Percentiles rank a stretch among this genome's conserved stretches.
Conservation (phyloP, 129 eudicot species). For the Apium graveolens region DNA sequence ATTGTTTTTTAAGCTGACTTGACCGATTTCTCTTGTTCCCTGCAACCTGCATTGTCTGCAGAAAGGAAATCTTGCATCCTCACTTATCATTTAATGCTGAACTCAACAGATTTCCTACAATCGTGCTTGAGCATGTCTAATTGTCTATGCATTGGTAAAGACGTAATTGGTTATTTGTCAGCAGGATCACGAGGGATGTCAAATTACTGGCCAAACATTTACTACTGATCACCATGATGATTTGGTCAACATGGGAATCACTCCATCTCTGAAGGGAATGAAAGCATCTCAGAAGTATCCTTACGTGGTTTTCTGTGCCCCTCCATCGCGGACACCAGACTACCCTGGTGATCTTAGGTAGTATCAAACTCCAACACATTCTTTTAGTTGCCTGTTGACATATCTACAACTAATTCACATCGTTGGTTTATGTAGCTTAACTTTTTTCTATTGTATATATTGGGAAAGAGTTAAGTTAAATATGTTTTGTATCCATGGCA, state of each 20-base stretch:
- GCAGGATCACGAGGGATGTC: constrained; percentile 83
- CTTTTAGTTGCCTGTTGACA: background rate
- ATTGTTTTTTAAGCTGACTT: background rate
- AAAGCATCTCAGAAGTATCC: constrained; percentile 53
- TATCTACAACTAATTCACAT: background rate
- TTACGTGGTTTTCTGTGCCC: constrained; percentile 87
- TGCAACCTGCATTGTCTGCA: background rate
- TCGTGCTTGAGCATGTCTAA: background rate
- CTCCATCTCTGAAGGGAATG: constrained; percentile 60
- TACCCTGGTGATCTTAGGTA: constrained; percentile 84
- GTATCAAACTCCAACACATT: background rate
- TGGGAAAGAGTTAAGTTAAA: background rate
- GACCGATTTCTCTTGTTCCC: background rate
- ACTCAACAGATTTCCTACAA: background rate
- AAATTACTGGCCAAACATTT: constrained; percentile 73
- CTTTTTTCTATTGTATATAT: background rate
- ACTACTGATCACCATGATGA: constrained; percentile 85
- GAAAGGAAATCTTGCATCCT: background rate
- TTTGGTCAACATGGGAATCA: constrained; percentile 67
- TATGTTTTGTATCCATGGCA: background rate
- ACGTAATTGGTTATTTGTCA: constrained; percentile 11
- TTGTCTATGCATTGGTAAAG: background rate
- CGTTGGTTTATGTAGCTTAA: background rate
- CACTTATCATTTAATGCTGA: background rate
- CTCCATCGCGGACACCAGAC: constrained; percentile 67